These are phyloP conservation scores for Fonsecaea nubica DNA, from an alignment of 2,329 filamentous ascomycete species.

Conservation along the genomic window DNA sequence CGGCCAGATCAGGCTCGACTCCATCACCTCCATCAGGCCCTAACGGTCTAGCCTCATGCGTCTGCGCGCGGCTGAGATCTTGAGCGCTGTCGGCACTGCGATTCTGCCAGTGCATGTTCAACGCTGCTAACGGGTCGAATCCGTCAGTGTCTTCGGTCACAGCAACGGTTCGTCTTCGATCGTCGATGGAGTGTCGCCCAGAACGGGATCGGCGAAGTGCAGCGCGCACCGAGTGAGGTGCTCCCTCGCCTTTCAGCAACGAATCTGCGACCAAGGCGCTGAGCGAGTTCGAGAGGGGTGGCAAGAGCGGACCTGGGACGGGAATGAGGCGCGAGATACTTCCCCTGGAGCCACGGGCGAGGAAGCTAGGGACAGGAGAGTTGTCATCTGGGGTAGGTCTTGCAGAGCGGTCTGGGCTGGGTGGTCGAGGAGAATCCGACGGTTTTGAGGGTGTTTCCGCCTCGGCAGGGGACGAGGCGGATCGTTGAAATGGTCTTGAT, in stretches of 20 bases:
- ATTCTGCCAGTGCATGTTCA: conserved; percentile 15
- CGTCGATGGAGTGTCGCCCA: conserved; percentile 24
- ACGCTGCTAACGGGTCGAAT: conserved; percentile 19
- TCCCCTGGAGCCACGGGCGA: conserved; percentile 48
- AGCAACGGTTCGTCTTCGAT: conserved; percentile 23
- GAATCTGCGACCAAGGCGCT: conserved; percentile 70
- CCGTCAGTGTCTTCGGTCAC: conserved; percentile 22
- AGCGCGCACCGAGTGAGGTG: conserved; percentile 30
- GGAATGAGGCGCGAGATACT: conserved; percentile 58
- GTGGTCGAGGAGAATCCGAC: conserved; percentile 27
- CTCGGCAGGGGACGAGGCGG: conserved; percentile 33
- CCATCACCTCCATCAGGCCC: conserved; percentile 6
- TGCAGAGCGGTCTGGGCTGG: conserved; percentile 32
- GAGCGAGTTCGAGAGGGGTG: conserved; percentile 65
- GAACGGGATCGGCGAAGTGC: conserved; percentile 33
- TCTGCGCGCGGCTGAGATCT: conserved; percentile 23
- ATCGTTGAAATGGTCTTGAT: conserved; percentile 29
- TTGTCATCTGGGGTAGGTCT: conserved; percentile 30
- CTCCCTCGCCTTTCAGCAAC: conserved; percentile 62
- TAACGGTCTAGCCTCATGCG: conserved; percentile 20
- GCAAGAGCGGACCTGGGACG: conserved; percentile 63
- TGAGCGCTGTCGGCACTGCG: conserved; percentile 18
- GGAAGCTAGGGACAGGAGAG: conserved; percentile 40
- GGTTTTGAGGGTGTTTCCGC: conserved; percentile 33
- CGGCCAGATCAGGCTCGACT: conserved; percentile 1